Base-by-base conservation (phyloP, 495 filamentous ascomycete species). In the Darksidea phi region DNA sequence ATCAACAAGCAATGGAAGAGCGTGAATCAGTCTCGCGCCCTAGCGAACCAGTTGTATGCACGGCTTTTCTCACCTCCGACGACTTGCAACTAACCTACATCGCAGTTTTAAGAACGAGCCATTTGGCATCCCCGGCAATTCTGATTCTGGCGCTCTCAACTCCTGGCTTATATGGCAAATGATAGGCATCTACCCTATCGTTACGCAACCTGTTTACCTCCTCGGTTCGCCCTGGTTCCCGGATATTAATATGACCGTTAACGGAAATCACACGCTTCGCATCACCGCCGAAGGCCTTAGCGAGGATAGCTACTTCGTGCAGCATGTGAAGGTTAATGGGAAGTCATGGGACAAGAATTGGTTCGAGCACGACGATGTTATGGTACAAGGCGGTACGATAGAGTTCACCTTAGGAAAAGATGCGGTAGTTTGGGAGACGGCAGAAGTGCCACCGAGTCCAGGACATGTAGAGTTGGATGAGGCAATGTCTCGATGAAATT, bases 111-210 rank as follows among this genome's bases (percentile, higher is more conserved):
- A 63, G 23, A 55, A 63, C 32, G 66, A 46, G 2, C 48, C 48
- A 32, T 64, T 61, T 51, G 69, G 71, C 41, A 48, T 73, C 11
- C 71, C 71, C 0, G 71, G 71, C 37, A 73, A 73, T 48, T 64
- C 53, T 50, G 71, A 73, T 47, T 69, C 69, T 6, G 71, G 71
- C 17, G 69, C 67, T 1, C 48, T 70, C 10, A 61, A 66, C 45
- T 50, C 57, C 11, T 71, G 69, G 68, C 51, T 73, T 3, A 52
- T 73, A 20, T 73, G 68, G 66, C 47, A 68, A 37, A 67, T 71
- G 67, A 38, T 73, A n/a, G 71, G 71, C n/a, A 49, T 73, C 1
- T 73, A 73, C 38, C 71, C 71, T 2, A 56, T 73, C 11, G 64
- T 66, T 15, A 69, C 67, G 24, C 63, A 68, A 42, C 58, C 69